phyloP scores from a whole-genome alignment of 805 yeast genomes.

The Hemisphaericaspora nanyangensis region DNA sequence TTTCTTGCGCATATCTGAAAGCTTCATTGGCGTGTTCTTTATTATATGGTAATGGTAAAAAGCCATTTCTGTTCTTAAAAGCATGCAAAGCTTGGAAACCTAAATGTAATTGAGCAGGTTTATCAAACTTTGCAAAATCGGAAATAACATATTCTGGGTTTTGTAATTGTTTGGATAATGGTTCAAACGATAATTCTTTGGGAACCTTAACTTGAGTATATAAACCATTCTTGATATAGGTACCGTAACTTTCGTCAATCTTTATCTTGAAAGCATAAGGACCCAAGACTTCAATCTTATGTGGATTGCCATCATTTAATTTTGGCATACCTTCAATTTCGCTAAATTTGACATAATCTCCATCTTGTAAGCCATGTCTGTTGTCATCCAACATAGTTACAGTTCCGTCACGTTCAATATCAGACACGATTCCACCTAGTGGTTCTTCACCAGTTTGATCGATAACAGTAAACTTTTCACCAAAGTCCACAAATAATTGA shows the following conservation, averaged over 20 bases:
- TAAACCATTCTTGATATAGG: conserved; percentile 78
- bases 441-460: conserved; percentile 96
- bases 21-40: conserved; percentile 71
- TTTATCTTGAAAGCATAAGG: conserved; percentile 89
- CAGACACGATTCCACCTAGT: conserved; percentile 78
- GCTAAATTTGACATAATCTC: conserved; percentile 79
- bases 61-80: conserved; percentile 62
- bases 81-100: conserved; percentile 88
- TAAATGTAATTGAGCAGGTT: conserved; percentile 85
- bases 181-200: conserved; percentile 52
- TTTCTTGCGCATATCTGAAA: conserved; percentile 52
- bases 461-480: conserved; percentile 69
- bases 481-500: conserved; percentile 84
- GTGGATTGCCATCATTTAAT: conserved; percentile 70
- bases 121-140: conserved; percentile 92
- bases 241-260: conserved; percentile 52
- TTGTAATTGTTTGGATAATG: conserved; percentile 60
- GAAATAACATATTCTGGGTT: conserved; percentile 76
- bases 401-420: conserved; percentile 81
- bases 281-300: conserved; percentile 80
- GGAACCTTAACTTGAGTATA: conserved; percentile 94
- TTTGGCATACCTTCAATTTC: conserved; percentile 80
- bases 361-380: conserved; percentile 92
- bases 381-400: conserved; percentile 91
- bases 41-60: conserved; percentile 73